Evolutionary conservation across 2,329 filamentous ascomycete genomes (phyloP).

Genomic region (Teratosphaeria nubilosa): DNA sequence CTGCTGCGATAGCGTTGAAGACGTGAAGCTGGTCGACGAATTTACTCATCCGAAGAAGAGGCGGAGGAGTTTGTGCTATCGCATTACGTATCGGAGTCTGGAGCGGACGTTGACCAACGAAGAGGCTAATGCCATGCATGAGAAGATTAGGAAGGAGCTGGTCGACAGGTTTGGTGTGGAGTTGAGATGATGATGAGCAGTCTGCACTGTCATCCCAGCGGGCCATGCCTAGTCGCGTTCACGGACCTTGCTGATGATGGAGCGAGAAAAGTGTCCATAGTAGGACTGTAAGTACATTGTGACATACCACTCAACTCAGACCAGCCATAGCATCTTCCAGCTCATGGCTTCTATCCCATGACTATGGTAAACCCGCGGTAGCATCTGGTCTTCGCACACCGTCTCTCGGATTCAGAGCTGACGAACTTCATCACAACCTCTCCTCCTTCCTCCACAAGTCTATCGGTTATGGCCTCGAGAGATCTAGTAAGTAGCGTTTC

Average conservation of each 20-base stretch:
- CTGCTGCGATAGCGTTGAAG: conserved; percentile 75
- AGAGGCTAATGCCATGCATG: conserved; percentile 69
- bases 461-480: too few relatives aligned
- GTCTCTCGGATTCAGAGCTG: too few relatives aligned
- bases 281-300: neutral
- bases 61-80: conserved; percentile 77
- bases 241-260: neutral
- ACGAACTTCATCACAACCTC: too few relatives aligned
- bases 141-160: conserved; percentile 53
- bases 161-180: conserved; percentile 68
- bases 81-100: conserved; percentile 85
- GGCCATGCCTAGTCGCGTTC: neutral
- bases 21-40: conserved; percentile 73
- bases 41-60: conserved; percentile 83
- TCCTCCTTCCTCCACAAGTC: too few relatives aligned
- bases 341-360: neutral
- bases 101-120: conserved; percentile 81
- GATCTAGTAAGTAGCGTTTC: too few relatives aligned
- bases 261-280: neutral
- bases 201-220: neutral
- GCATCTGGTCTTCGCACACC: too few relatives aligned
- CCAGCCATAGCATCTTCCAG: neutral
- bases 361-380: neutral
- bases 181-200: conserved; percentile 53
- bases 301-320: neutral